Conservation (phyloP, 202 grass and related monocot genomes). For the Dendrocalamus latiflorus region DNA sequence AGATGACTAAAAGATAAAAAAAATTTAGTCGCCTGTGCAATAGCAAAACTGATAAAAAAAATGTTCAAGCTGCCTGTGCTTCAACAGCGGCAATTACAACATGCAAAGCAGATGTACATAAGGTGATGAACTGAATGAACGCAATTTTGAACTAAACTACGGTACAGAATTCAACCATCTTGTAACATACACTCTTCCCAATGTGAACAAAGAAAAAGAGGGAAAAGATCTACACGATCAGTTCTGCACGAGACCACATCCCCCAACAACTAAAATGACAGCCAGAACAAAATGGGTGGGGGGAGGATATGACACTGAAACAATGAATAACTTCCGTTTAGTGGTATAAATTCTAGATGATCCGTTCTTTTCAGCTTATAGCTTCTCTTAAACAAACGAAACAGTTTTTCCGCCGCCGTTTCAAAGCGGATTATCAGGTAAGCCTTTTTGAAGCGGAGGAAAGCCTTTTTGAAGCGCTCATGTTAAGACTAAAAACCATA, state of each 20-base stretch:
- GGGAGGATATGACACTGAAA: constrained; percentile 8
- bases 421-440: no score
- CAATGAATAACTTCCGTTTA: constrained; percentile 39
- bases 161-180: constrained; percentile 35
- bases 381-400: no score
- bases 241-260: constrained; percentile 23
- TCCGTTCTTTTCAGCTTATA: no score
- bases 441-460: no score
- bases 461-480: no score
- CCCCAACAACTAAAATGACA: constrained; percentile 8
- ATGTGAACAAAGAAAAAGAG: constrained; percentile 7
- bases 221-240: constrained; percentile 19
- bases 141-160: constrained; percentile 35
- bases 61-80: background rate
- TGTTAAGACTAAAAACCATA: no score
- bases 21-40: no score
- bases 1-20: no score
- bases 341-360: background rate
- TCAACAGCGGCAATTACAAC: background rate
- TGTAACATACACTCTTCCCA: constrained; percentile 41
- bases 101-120: constrained; percentile 4
- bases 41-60: no score
- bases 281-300: constrained; percentile 36
- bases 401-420: no score
- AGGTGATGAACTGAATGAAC: background rate